Evolutionary conservation across 1,139 yeast genomes (phyloP).

Genomic region (Geotrichum citri-aurantii): DNA sequence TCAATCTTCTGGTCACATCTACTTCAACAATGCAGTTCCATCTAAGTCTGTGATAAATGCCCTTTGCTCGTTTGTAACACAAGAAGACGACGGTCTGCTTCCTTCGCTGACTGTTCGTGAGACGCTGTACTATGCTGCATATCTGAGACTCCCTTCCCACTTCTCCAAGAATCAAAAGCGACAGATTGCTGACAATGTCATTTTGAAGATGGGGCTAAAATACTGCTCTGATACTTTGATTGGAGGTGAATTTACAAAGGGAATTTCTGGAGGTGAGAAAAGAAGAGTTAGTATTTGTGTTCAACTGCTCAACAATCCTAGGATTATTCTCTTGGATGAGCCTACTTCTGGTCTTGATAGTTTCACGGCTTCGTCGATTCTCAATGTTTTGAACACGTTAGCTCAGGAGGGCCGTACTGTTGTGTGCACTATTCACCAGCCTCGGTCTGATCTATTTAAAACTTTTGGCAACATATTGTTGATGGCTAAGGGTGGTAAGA

Average conservation of each 20-base stretch:
- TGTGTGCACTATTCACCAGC: constrained; percentile 80
- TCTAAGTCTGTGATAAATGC: constrained; percentile 44
- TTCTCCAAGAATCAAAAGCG: constrained; percentile 29
- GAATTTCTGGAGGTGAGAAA: constrained; percentile 83
- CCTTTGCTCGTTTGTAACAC: constrained; percentile 70
- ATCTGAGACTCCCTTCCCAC: constrained; percentile 46
- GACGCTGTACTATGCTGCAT: constrained; percentile 67
- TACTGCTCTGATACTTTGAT: constrained; percentile 75
- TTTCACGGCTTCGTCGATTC: constrained; percentile 66
- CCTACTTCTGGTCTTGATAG: constrained; percentile 88
- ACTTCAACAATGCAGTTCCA: constrained; percentile 42
- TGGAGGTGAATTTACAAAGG: constrained; percentile 64
- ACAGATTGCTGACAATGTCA: constrained; percentile 48
- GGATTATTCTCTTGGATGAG: constrained; percentile 69
- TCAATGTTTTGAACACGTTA: constrained; percentile 53
- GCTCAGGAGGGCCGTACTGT: constrained; percentile 64
- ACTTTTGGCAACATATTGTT: constrained; percentile 62
- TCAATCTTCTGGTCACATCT: constrained; percentile 39
- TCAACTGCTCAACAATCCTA: constrained; percentile 66
- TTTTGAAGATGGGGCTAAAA: constrained; percentile 60
- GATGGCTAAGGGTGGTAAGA: constrained; percentile 66
- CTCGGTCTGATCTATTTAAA: constrained; percentile 58
- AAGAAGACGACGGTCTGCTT: constrained; percentile 67
- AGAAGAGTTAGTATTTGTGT: constrained; percentile 77
- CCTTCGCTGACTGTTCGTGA: constrained; percentile 72